Percentiles rank a stretch among this genome's conserved stretches.
phyloP scores from a whole-genome alignment of 2,329 filamentous ascomycete genomes.

The Penicillium italicum region DNA sequence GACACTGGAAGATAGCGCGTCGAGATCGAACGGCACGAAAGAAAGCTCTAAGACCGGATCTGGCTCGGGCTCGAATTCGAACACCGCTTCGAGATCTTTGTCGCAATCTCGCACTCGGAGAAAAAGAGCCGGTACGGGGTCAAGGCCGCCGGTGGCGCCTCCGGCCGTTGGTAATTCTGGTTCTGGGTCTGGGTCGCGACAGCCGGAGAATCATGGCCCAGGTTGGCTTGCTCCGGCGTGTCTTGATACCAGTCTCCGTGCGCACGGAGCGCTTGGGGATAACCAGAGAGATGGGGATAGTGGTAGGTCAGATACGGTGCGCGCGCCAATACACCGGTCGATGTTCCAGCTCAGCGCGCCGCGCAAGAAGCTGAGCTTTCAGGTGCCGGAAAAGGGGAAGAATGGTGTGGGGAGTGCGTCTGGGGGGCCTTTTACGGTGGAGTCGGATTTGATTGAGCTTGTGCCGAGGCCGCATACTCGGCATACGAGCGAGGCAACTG shows the following conservation, averaged over 20 bases:
- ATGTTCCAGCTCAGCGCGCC: slow-evolving; percentile 13
- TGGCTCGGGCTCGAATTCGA: slow-evolving; percentile 5
- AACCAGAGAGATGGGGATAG: background rate
- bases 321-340: slow-evolving; percentile 10
- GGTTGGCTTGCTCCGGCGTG: background rate
- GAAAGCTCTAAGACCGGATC: slow-evolving; percentile 17
- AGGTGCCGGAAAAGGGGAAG: slow-evolving; percentile 1
- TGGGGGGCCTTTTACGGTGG: background rate
- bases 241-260: background rate
- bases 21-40: slow-evolving; percentile 16
- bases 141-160: background rate
- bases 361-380: background rate
- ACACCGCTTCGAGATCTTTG: slow-evolving; percentile 9
- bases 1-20: slow-evolving; percentile 26
- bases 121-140: background rate
- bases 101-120: background rate
- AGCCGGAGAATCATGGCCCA: background rate
- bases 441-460: slow-evolving; percentile 18
- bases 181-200: background rate
- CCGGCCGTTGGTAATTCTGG: background rate
- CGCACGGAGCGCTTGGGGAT: background rate
- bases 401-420: background rate
- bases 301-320: background rate
- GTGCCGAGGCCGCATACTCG: slow-evolving; percentile 12
- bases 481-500: slow-evolving; percentile 7